phyloP scores from a whole-genome alignment of 345 rosid species.

The Citrus mangshanensis region DNA sequence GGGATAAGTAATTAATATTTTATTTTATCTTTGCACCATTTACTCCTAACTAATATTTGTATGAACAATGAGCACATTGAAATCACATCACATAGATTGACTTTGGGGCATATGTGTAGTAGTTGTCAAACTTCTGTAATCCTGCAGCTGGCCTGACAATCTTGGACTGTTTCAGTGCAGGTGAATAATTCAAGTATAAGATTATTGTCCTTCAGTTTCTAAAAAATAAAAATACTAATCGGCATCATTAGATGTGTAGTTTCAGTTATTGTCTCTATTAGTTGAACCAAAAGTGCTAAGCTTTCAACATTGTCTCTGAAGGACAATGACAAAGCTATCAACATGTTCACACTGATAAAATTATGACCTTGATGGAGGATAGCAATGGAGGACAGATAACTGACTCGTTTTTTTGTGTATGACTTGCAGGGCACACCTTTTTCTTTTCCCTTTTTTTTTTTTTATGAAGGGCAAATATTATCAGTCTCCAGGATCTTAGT shows the following conservation, averaged over 20 bases:
- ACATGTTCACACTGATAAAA: background rate
- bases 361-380: background rate
- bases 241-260: background rate
- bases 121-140: background rate
- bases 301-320: background rate
- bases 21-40: background rate
- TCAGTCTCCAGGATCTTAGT: background rate
- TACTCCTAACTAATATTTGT: background rate
- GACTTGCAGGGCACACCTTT: background rate
- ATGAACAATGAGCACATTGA: background rate
- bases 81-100: background rate
- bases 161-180: background rate
- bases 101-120: background rate
- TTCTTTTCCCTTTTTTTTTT: background rate
- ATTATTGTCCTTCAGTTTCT: background rate
- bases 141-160: background rate
- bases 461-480: background rate
- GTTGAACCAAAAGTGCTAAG: background rate
- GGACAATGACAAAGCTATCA: background rate
- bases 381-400: background rate
- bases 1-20: background rate
- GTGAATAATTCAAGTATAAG: background rate
- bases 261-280: background rate
- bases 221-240: background rate
- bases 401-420: background rate